These are phyloP conservation scores for Vicia villosa DNA, from an alignment of 306 rosid genomes.

Conservation along the genomic window DNA sequence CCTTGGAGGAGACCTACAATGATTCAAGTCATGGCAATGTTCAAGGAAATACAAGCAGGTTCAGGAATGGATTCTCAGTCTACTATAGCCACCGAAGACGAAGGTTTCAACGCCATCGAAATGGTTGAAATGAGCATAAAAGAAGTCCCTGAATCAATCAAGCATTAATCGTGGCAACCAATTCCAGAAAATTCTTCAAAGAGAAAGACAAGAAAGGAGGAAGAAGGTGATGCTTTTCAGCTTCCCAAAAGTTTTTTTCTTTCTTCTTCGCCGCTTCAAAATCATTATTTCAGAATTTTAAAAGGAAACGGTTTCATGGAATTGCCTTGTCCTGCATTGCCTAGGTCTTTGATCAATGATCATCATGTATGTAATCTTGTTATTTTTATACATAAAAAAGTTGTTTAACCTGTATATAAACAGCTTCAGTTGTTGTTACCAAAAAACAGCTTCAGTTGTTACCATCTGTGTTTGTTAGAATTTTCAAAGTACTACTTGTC, in stretches of 20 bases:
- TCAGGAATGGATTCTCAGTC: constrained; percentile 86
- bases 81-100: constrained; percentile 66
- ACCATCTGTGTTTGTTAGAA: constrained; percentile 45
- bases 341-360: constrained; percentile 46
- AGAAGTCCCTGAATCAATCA: constrained; percentile 77
- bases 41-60: constrained; percentile 93
- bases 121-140: constrained; percentile 88
- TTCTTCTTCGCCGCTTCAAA: constrained; percentile 46
- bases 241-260: constrained; percentile 49
- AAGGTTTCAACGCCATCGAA: constrained; percentile 57
- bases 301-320: constrained; percentile 38
- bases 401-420: constrained; percentile 76
- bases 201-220: constrained; percentile 44
- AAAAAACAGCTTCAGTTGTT: constrained; percentile 64
- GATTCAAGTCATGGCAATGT: constrained; percentile 90
- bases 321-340: constrained; percentile 25
- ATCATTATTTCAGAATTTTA: constrained; percentile 24
- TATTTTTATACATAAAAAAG: constrained; percentile 67
- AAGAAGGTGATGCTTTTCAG: constrained; percentile 46
- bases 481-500: constrained; percentile 42
- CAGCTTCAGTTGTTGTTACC: constrained; percentile 57
- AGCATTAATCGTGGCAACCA: constrained; percentile 44
- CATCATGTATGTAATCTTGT: constrained; percentile 88
- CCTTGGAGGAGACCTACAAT: constrained; percentile 79
- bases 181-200: constrained; percentile 25